These are phyloP conservation scores for Boletus sp. DNA, from an alignment of 768 basidiomycete genomes.

Conservation along the genomic window DNA sequence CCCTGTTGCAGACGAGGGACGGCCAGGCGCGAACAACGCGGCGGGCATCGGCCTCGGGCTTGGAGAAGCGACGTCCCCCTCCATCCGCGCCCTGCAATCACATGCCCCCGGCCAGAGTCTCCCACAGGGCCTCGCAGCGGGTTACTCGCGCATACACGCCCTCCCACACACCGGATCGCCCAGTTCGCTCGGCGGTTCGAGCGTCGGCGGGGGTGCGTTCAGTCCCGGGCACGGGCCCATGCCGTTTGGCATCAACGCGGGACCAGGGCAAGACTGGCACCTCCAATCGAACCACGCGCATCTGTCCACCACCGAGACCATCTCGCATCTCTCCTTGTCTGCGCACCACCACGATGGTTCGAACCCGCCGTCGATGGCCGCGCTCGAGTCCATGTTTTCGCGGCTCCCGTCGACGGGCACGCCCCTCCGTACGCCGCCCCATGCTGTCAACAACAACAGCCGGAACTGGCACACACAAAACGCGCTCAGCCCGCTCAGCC, in stretches of 20 bases:
- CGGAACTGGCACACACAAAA: slow-evolving; percentile 35
- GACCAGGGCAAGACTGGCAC: slow-evolving; percentile 29
- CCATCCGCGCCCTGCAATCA: slow-evolving; percentile 74
- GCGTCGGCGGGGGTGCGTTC: slow-evolving; percentile 27
- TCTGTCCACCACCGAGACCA: slow-evolving; percentile 13
- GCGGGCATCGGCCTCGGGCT: slow-evolving; percentile 19
- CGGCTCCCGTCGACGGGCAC: slow-evolving; percentile 34
- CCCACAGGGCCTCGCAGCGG: slow-evolving; percentile 89
- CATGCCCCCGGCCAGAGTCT: slow-evolving; percentile 91
- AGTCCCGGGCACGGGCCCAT: slow-evolving; percentile 32
- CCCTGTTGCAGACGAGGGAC: slow-evolving; percentile 28
- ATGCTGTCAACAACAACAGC: slow-evolving; percentile 23
- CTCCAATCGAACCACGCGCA: slow-evolving; percentile 24
- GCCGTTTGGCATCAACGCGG: slow-evolving; percentile 32
- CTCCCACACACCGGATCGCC: slow-evolving; percentile 44
- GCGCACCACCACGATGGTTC: slow-evolving; percentile 26
- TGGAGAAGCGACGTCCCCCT: slow-evolving; percentile 53
- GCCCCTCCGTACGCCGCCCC: slow-evolving; percentile 30
- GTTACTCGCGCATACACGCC: slow-evolving; percentile 87
- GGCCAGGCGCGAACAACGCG: slow-evolving; percentile 10
- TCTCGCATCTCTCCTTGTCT: slow-evolving; percentile 25
- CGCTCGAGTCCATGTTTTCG: slow-evolving; percentile 55
- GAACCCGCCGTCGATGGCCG: slow-evolving; percentile 22
- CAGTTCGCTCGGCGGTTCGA: slow-evolving; percentile 27
- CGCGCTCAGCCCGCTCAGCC: slow-evolving; percentile 59